Base-by-base conservation (phyloP, 768 basidiomycete species). In the Leucogyrophana mollusca region DNA sequence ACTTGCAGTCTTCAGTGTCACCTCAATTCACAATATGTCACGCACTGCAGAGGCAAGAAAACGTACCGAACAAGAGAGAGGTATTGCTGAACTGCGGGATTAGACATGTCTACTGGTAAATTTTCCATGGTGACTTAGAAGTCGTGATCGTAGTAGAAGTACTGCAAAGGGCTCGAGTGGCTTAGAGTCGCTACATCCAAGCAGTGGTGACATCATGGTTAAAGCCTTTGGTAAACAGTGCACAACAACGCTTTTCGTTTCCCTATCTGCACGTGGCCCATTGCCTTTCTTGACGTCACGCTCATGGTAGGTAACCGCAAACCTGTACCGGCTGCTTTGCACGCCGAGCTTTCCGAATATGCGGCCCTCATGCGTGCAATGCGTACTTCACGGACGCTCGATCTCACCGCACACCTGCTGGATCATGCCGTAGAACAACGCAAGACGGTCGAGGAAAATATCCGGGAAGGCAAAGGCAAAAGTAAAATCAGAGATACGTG, bases 341-440 rank as follows among this genome's bases (percentile, higher is more conserved):
- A 85, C 58, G 71, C 73, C 22, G 87, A 89, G 56, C 70, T 88
- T 37, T 71, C 77, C 1, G 85, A 87, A 59, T 86, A 88, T 59
- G 65, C 80, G 10, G 79, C 80, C 9, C 72, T 89, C 9, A 61
- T 89, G 33, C 80, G 86, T 43, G 79, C 77, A 9, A 63, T 89
- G n/a, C 72, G 81, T 40, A 78, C 81, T 8, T 75, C 62, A 43
- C 68, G 74, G 46, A 72, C 77, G 0, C 72, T 84, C 44, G 82
- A 87, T 62, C 69, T 88, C 27, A 70, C 79, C 2, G 54, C 72
- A 8, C 79, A 85, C 45, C 67, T 85, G 33, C 64, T 71, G 2
- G 55, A 52, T 23, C 54, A 68, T 33, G 51, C 54, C 3, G 37
- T 46, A 30, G 37, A 39, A 11, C 41, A 40, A 22, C 41, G 20